These are phyloP conservation scores for Cornus florida DNA, from an alignment of 148 eudicot genomes.

Conservation along the genomic window DNA sequence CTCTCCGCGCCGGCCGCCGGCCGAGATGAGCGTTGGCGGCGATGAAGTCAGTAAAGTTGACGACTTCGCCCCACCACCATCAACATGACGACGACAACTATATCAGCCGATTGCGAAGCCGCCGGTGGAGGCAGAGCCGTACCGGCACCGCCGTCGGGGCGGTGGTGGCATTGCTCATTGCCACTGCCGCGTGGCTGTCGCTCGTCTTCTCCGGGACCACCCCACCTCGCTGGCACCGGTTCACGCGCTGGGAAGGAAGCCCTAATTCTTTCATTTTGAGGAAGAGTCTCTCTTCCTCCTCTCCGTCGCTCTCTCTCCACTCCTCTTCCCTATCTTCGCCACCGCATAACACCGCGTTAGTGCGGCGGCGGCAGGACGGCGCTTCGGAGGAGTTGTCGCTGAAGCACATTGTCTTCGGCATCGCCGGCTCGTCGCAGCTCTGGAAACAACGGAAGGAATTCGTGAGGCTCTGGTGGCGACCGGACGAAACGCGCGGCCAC, in stretches of 20 bases:
- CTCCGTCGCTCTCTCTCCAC: neutral
- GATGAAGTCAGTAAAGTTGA: neutral
- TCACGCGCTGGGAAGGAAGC: neutral
- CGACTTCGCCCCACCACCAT: neutral
- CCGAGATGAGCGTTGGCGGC: neutral
- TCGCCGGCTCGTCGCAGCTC: constrained; percentile 5
- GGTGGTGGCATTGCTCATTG: neutral
- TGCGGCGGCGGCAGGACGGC: neutral
- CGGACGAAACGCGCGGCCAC: constrained; percentile 1
- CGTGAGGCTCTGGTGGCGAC: constrained; percentile 8
- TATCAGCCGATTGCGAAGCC: neutral
- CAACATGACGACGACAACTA: too few relatives aligned
- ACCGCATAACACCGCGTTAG: neutral
- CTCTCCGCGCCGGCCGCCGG: neutral
- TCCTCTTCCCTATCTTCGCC: neutral
- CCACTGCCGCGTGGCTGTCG: constrained; percentile 3
- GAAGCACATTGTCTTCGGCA: constrained; percentile 6
- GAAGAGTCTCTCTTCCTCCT: neutral
- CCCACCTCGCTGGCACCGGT: neutral
- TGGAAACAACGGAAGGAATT: constrained; percentile 1
- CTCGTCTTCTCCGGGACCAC: constrained; percentile 1
- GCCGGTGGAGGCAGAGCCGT: neutral
- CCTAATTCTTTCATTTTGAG: neutral
- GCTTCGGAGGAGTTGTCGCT: neutral
- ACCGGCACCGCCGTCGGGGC: neutral